Base-by-base conservation (phyloP, 2,329 filamentous ascomycete genomes). In the Aspergillus sp. region DNA sequence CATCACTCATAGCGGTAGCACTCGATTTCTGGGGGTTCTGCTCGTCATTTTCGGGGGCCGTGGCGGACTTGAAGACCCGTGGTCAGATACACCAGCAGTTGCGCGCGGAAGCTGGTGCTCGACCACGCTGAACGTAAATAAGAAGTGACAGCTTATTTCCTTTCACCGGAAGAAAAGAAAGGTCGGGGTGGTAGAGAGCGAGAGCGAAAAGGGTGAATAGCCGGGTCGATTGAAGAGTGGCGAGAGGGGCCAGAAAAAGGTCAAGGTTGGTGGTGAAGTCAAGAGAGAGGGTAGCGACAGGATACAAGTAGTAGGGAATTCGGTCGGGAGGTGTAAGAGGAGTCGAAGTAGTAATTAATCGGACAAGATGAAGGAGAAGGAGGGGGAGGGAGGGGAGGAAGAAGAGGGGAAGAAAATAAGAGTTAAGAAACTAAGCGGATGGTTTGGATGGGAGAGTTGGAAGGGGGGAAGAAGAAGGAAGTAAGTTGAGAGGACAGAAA, bases 1-100 rank as follows among this genome's bases (percentile, higher is more conserved):
- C 77, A 79, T 79, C 76, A 79, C 75, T 79, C 77, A 79, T 79
- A 78, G 76, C 76, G 77, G 73, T 75, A 77, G 69, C 73, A 75
- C 71, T 76, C 70, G 74, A 74, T 68, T 66, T 70, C 66, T 71
- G 69, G 68, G 62, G 60, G 64, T 75, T 69, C 73, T 70, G 74
- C 66, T 78, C 77, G 75, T 78, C 77, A 79, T 79, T 74, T 77
- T 79, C 69, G 74, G 72, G 69, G 68, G 72, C 73, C 71, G 75
- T 76, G 71, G 71, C 69, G 70, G 71, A 65, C 62, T 64, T 64
- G 62, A 59, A 59, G 68, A 67, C 65, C 62, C 66, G 69, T 61
- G 67, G 68, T 70, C 67, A 64, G 64, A 68, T 68, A 70, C 71
- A 73, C 73, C 73, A 73, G 72, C 70, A 66, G 64, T 64, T 59